phyloP scores from a whole-genome alignment of 371 early-diverging fungal genomes.

The Mortierella sp. region DNA sequence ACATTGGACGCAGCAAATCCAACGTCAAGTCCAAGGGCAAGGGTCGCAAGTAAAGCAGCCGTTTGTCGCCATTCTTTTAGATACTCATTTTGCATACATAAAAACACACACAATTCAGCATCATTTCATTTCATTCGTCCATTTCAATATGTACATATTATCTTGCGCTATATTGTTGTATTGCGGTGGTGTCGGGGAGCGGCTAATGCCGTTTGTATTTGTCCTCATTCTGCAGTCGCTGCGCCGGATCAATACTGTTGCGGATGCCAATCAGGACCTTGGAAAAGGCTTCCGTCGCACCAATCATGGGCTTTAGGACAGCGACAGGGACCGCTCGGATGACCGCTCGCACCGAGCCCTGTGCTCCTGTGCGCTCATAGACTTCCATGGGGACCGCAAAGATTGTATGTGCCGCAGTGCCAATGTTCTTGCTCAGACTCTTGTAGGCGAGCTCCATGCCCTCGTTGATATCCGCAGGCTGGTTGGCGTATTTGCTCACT shows the following conservation, averaged over 20 bases:
- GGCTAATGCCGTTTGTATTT: constrained; percentile 46
- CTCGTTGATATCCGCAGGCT: constrained; percentile 88
- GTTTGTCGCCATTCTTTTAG: neutral
- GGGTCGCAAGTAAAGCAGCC: constrained; percentile 25
- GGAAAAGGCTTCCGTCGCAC: constrained; percentile 93
- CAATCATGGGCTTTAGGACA: constrained; percentile 97
- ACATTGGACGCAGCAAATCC: constrained; percentile 23
- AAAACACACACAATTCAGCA: neutral
- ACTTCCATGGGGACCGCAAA: constrained; percentile 91
- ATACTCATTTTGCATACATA: neutral
- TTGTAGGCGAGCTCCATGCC: constrained; percentile 89
- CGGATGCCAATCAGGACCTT: constrained; percentile 93
- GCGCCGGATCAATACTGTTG: constrained; percentile 90
- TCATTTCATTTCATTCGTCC: neutral
- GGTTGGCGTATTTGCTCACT: constrained; percentile 86
- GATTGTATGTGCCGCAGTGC: constrained; percentile 88
- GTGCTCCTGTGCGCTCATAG: constrained; percentile 75
- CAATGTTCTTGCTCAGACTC: constrained; percentile 82
- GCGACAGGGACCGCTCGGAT: constrained; percentile 95
- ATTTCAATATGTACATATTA: constrained; percentile 5
- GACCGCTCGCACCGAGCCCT: constrained; percentile 81
- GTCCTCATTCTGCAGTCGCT: constrained; percentile 86
- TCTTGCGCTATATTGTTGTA: neutral
- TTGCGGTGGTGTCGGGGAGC: neutral
- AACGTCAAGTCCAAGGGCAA: constrained; percentile 38